Evolutionary conservation across 495 filamentous ascomycete genomes (phyloP).

Genomic region (Ramalina peruviana): DNA sequence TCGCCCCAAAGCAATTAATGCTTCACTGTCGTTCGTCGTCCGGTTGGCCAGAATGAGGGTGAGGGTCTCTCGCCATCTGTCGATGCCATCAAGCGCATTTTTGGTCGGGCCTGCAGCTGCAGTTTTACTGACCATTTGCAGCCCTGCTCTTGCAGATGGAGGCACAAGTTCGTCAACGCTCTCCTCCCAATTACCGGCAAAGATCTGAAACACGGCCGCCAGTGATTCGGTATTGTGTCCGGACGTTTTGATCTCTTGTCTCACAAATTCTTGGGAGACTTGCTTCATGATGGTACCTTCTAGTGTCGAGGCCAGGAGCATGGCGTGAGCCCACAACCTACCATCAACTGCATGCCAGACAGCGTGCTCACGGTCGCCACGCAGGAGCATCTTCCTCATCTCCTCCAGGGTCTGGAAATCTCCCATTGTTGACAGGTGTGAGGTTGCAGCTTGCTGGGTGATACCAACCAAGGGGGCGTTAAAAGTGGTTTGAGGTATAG

Average conservation of each 20-base stretch:
- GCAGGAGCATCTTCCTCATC: slow-evolving; percentile 56
- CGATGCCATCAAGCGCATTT: slow-evolving; percentile 68
- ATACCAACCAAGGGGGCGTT: slow-evolving; percentile 19
- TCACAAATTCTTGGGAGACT: slow-evolving; percentile 85
- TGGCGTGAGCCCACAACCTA: slow-evolving; percentile 88
- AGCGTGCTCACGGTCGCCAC: slow-evolving; percentile 78
- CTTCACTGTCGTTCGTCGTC: slow-evolving; percentile 59
- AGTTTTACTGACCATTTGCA: slow-evolving; percentile 71
- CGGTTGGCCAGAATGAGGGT: slow-evolving; percentile 77
- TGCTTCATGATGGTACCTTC: slow-evolving; percentile 67
- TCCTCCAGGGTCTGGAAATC: slow-evolving; percentile 52
- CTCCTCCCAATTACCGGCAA: slow-evolving; percentile 88
- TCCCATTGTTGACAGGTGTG: slow-evolving; percentile 41
- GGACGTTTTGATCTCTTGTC: slow-evolving; percentile 72
- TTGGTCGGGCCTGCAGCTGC: slow-evolving; percentile 46
- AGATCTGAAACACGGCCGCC: slow-evolving; percentile 79
- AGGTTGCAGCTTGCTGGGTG: slow-evolving; percentile 17
- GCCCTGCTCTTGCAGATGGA: slow-evolving; percentile 75
- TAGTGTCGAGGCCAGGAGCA: slow-evolving; percentile 74
- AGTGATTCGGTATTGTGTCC: slow-evolving; percentile 69
- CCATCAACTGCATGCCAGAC: slow-evolving; percentile 92
- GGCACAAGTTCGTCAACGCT: slow-evolving; percentile 96
- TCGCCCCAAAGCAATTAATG: slow-evolving; percentile 66
- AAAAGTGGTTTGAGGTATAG: slow-evolving; percentile 19
- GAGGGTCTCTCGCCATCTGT: slow-evolving; percentile 87